A percentile compares a stretch with the other conserved stretches of the same genome.
phyloP scores from a whole-genome alignment of 225 moss, liverwort and hornwort species.

The Climacium dendroides region DNA sequence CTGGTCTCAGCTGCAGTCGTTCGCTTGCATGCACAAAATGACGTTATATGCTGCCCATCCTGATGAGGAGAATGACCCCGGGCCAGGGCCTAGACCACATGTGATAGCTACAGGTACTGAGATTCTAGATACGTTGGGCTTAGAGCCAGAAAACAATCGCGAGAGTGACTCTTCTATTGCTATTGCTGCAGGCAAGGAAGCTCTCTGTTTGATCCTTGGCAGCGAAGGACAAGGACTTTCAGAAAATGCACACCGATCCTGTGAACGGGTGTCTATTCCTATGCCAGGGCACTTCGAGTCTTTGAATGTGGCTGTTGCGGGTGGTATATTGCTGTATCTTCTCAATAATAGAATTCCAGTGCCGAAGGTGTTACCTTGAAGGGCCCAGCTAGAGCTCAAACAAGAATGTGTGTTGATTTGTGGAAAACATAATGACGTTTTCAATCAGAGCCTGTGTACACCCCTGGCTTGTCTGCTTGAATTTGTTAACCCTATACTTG shows the following conservation, averaged over 20 bases:
- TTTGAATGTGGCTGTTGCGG: conserved; percentile 90
- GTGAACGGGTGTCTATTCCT: conserved; percentile 59
- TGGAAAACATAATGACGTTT: neutral
- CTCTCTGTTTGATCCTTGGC: conserved; percentile 85
- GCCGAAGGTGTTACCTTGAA: neutral
- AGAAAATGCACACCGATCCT: conserved; percentile 37
- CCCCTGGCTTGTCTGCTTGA: neutral
- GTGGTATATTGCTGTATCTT: conserved; percentile 85
- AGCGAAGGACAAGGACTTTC: conserved; percentile 93
- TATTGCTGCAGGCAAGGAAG: conserved; percentile 9
- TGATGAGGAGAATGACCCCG: conserved; percentile 1
- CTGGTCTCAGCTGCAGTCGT: conserved; percentile 53
- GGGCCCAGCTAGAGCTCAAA: neutral
- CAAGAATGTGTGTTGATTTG: neutral
- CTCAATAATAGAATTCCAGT: conserved; percentile 10
- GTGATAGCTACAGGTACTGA: neutral
- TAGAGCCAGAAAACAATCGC: neutral
- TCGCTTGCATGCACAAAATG: conserved; percentile 43
- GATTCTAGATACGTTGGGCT: neutral
- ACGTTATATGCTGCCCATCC: conserved; percentile 77
- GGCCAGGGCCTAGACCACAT: neutral
- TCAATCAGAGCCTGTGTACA: too few relatives aligned
- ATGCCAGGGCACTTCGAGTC: conserved; percentile 94
- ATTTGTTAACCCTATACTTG: neutral
- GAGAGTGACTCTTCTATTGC: neutral